Conservation (phyloP, 352 stramenopile species). For the Phytophthora sp. region DNA sequence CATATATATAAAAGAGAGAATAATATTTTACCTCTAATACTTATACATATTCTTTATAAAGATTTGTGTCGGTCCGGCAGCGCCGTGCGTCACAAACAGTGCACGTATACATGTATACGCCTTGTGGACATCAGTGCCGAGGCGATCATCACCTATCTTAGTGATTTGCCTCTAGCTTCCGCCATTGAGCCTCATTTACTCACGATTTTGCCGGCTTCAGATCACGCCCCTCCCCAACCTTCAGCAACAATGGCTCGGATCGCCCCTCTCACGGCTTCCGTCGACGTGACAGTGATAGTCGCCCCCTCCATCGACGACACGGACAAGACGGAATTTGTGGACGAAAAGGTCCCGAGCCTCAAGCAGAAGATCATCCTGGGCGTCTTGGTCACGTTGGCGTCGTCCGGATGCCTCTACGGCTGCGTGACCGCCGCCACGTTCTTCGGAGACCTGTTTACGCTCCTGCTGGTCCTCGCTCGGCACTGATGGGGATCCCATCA, state of each 20-base stretch:
- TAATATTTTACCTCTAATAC: no score
- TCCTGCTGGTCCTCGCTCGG: constrained; percentile 14
- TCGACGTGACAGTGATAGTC: constrained; percentile 23
- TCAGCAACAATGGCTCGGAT: constrained; percentile 30
- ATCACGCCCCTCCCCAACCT: not conserved
- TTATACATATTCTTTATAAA: no score
- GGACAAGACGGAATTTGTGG: not conserved
- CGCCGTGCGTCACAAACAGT: not conserved
- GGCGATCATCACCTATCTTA: constrained; percentile 9
- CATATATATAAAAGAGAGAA: no score
- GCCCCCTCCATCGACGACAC: constrained; percentile 13
- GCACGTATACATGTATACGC: no score
- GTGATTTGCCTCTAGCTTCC: not conserved
- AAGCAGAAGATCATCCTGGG: constrained; percentile 10
- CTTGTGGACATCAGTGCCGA: constrained; percentile 8
- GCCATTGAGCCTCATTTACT: constrained; percentile 5
- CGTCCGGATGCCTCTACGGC: constrained; percentile 2
- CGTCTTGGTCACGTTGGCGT: constrained; percentile 16
- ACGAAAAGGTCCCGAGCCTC: not conserved
- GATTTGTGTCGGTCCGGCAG: not conserved
- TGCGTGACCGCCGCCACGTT: constrained; percentile 12
- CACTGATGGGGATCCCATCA: not conserved
- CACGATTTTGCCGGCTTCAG: not conserved
- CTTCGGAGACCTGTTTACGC: constrained; percentile 25
- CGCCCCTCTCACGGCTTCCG: not conserved